Percentiles rank a stretch among this genome's conserved stretches.
Evolutionary conservation across 768 basidiomycete species (phyloP).

Genomic region (Rhodotorula graminis): DNA sequence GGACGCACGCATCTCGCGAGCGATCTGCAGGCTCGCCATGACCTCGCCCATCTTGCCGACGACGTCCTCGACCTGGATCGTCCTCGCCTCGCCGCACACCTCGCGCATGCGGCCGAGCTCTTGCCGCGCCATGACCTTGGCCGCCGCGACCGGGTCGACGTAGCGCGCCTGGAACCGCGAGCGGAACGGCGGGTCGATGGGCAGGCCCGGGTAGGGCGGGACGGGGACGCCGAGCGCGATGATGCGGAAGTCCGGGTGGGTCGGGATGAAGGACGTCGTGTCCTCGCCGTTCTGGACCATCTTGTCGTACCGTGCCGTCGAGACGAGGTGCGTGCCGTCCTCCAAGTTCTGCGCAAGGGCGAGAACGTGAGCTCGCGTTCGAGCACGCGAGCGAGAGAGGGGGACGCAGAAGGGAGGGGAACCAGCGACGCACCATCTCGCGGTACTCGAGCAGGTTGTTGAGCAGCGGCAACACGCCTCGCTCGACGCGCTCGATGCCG

Average conservation of each 20-base stretch:
- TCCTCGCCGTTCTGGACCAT: constrained; percentile 21
- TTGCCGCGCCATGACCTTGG: constrained; percentile 18
- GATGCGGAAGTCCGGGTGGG: constrained; percentile 24
- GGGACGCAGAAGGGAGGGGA: too few species aligned
- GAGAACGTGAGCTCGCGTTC: neutral
- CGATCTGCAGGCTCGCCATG: constrained; percentile 12
- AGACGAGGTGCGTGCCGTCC: constrained; percentile 35
- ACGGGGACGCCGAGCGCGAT: constrained; percentile 32
- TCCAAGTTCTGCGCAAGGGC: constrained; percentile 14
- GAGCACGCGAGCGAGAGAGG: neutral
- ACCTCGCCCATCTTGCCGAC: constrained; percentile 16
- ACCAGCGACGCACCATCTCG: constrained; percentile 13
- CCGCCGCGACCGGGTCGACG: constrained; percentile 23
- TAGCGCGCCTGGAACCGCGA: constrained; percentile 33
- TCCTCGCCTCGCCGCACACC: neutral
- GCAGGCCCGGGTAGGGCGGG: constrained; percentile 33
- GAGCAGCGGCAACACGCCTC: constrained; percentile 31
- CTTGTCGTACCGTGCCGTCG: constrained; percentile 23
- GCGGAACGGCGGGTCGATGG: constrained; percentile 35
- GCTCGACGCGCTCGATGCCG: constrained; percentile 32
- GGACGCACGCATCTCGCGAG: constrained; percentile 22
- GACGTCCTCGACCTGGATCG: neutral
- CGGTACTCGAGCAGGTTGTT: constrained; percentile 37
- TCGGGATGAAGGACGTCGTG: constrained; percentile 15
- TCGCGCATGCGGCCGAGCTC: constrained; percentile 2